These are phyloP conservation scores for Curvularia verruculosa DNA, from an alignment of 2,329 filamentous ascomycete species.

Conservation along the genomic window DNA sequence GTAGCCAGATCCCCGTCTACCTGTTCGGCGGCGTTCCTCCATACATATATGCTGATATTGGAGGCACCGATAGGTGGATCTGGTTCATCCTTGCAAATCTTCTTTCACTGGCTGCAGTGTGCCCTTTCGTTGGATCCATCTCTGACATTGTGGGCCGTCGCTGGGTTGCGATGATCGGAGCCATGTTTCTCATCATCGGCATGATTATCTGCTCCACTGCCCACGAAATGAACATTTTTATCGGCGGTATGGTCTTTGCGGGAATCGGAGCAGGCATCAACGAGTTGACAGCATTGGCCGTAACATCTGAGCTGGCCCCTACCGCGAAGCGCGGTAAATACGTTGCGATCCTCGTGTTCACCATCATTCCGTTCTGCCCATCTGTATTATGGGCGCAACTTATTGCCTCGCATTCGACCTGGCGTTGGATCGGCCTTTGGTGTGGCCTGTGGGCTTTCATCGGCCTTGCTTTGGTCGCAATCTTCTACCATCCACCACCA, in stretches of 20 bases:
- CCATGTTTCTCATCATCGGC: conserved; percentile 45
- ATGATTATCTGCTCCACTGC: conserved; percentile 37
- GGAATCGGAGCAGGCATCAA: conserved; percentile 71
- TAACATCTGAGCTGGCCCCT: conserved; percentile 70
- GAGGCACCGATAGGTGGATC: conserved; percentile 64
- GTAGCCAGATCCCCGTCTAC: conserved; percentile 64
- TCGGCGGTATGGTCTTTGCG: conserved; percentile 55
- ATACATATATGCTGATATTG: conserved; percentile 65
- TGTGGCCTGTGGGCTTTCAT: conserved; percentile 59
- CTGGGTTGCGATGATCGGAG: conserved; percentile 38
- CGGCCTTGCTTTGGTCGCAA: conserved; percentile 57
- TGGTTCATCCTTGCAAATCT: conserved; percentile 61
- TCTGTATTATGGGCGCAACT: conserved; percentile 67
- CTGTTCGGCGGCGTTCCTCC: conserved; percentile 37
- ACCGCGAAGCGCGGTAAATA: conserved; percentile 68
- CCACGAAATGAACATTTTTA: conserved; percentile 36
- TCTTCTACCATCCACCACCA: conserved; percentile 53
- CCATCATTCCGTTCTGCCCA: conserved; percentile 66
- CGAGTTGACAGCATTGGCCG: conserved; percentile 70
- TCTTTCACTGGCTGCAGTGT: conserved; percentile 61
- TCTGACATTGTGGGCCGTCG: conserved; percentile 41
- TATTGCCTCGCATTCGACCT: conserved; percentile 55
- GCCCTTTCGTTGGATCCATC: conserved; percentile 65
- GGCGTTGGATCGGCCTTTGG: conserved; percentile 62
- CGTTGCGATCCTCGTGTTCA: conserved; percentile 64